Evolutionary conservation across 75 land plant species (phyloP).

Genomic region (Pinus taeda): DNA sequence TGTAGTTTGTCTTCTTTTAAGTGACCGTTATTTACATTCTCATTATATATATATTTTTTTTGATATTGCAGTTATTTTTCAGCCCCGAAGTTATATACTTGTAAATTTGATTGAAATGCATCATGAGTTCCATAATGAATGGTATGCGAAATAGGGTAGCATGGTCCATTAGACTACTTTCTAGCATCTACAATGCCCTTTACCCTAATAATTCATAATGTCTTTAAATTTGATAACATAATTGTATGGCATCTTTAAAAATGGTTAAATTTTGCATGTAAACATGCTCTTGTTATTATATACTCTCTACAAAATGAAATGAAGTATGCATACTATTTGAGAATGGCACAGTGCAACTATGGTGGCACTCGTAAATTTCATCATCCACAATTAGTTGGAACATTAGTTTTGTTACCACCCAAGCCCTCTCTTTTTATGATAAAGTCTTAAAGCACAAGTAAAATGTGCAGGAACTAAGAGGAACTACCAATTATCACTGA

Average conservation of each 20-base stretch:
- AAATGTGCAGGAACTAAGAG: too few species aligned
- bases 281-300: not conserved
- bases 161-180: not conserved
- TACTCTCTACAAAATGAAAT: constrained; percentile 36
- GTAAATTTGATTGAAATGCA: not conserved
- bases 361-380: constrained; percentile 82
- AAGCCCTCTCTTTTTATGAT: too few species aligned
- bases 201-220: too few species aligned
- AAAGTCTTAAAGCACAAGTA: too few species aligned
- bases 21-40: not conserved
- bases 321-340: constrained; percentile 76
- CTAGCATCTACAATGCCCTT: not conserved
- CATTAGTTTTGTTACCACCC: constrained; percentile 1
- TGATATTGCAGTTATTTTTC: not conserved
- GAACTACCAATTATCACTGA: not conserved
- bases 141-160: not conserved
- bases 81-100: not conserved
- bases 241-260: not conserved
- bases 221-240: not conserved
- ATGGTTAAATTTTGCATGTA: not conserved
- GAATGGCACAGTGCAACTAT: constrained; percentile 80
- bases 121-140: not conserved
- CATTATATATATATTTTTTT: not conserved
- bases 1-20: constrained; percentile 12
- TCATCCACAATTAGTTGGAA: constrained; percentile 67